These are phyloP conservation scores for Epichloe scottii DNA, from an alignment of 2,329 filamentous ascomycete genomes.

Conservation along the genomic window DNA sequence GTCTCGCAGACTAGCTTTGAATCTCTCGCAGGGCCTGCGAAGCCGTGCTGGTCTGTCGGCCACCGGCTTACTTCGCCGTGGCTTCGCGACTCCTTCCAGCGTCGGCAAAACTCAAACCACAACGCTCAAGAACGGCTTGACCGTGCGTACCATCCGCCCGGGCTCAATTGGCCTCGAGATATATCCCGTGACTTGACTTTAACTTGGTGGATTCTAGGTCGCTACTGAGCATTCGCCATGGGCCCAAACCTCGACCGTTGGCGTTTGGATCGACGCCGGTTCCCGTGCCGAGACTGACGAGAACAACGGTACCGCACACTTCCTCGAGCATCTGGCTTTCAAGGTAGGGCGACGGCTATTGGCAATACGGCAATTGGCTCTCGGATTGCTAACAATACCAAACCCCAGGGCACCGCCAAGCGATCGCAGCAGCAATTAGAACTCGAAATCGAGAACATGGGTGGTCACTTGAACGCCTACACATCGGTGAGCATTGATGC, in stretches of 20 bases:
- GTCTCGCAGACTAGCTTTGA: constrained; percentile 93
- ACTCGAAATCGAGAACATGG: constrained; percentile 99
- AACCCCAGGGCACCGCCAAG: constrained; percentile 69
- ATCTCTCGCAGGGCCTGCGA: constrained; percentile 82
- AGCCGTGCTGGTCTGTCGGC: constrained; percentile 73
- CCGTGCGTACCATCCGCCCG: constrained; percentile 43
- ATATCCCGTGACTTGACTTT: constrained; percentile 13
- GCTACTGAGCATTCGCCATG: constrained; percentile 96
- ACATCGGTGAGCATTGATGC: constrained; percentile 65
- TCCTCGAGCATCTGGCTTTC: constrained; percentile 99
- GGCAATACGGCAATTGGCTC: neutral
- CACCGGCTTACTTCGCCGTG: constrained; percentile 65
- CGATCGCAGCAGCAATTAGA: constrained; percentile 95
- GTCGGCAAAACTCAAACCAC: constrained; percentile 87
- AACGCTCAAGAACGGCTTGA: constrained; percentile 94
- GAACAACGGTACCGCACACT: constrained; percentile 98
- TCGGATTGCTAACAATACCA: neutral
- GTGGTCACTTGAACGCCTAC: constrained; percentile 97
- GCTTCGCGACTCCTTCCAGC: constrained; percentile 75
- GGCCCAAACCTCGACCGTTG: constrained; percentile 95
- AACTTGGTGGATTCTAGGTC: constrained; percentile 46
- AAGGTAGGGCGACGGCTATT: constrained; percentile 54
- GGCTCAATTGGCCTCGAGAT: constrained; percentile 26
- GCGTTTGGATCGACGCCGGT: constrained; percentile 98
- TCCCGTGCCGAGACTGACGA: constrained; percentile 95